phyloP scores from a whole-genome alignment of 768 basidiomycete species.

The Rickenella mellea region DNA sequence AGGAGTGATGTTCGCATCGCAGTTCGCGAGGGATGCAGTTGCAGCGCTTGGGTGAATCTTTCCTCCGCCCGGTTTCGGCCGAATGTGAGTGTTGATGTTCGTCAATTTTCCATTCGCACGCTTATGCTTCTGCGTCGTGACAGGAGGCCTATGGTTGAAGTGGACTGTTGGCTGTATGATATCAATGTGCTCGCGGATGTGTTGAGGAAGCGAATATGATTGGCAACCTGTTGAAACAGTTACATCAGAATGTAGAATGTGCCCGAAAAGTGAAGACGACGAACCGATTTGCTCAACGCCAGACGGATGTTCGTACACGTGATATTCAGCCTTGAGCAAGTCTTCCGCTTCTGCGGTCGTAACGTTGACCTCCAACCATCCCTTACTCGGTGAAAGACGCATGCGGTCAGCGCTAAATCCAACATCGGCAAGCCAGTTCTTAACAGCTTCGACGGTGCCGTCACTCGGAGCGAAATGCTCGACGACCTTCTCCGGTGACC shows the following conservation, averaged over 20 bases:
- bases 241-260: background rate
- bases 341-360: conserved; percentile 9
- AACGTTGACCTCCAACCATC: conserved; percentile 9
- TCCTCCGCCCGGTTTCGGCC: background rate
- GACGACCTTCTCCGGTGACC: conserved; percentile 32
- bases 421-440: conserved; percentile 30
- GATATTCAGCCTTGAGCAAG: conserved; percentile 11
- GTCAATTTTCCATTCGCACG: background rate
- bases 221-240: conserved; percentile 7
- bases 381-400: conserved; percentile 25
- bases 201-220: conserved; percentile 10
- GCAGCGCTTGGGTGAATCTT: background rate
- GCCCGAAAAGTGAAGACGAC: background rate
- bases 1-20: conserved; percentile 24
- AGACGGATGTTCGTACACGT: conserved; percentile 4
- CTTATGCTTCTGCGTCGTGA: background rate
- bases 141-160: conserved; percentile 4
- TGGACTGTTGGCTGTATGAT: conserved; percentile 10
- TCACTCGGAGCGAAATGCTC: conserved; percentile 34
- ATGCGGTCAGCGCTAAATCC: conserved; percentile 31
- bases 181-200: conserved; percentile 10
- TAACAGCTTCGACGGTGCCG: conserved; percentile 32
- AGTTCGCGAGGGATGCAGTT: conserved; percentile 5
- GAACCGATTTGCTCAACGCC: background rate
- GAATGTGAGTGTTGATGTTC: background rate